phyloP scores from a whole-genome alignment of 495 filamentous ascomycete species.

The Extremus antarcticus region DNA sequence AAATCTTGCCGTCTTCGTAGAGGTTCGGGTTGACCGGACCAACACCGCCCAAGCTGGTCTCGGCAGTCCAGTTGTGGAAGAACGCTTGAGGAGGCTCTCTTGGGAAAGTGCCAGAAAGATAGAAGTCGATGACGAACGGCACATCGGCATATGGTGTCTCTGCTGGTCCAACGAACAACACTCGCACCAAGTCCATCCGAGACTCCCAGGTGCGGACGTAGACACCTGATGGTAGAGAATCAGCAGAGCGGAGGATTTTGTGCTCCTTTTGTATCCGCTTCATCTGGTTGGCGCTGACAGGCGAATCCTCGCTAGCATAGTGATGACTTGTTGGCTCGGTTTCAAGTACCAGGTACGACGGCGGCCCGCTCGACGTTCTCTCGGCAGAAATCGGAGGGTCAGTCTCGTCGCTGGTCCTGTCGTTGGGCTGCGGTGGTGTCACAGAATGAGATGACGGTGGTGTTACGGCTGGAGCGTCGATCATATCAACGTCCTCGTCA shows the following conservation, averaged over 20 bases:
- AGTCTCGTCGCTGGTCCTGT: background rate
- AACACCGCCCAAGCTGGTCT: conserved; percentile 1
- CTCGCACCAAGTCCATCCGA: conserved; percentile 45
- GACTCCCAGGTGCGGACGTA: conserved; percentile 50
- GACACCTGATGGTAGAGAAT: conserved; percentile 44
- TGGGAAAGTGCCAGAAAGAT: conserved; percentile 40
- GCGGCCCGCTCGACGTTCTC: background rate
- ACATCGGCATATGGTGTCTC: conserved; percentile 53
- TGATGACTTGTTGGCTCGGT: conserved; percentile 39
- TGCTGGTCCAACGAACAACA: conserved; percentile 46
- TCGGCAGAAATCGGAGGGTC: too few relatives aligned
- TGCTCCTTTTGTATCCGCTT: conserved; percentile 46
- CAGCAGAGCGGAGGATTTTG: conserved; percentile 38
- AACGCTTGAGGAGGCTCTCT: conserved; percentile 36
- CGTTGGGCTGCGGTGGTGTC: conserved; percentile 3
- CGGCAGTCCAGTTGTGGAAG: conserved; percentile 47
- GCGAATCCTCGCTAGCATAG: conserved; percentile 24
- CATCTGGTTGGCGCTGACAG: conserved; percentile 23
- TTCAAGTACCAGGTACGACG: background rate
- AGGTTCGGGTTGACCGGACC: conserved; percentile 51
- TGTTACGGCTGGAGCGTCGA: conserved; percentile 2
- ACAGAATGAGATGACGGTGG: conserved; percentile 3
- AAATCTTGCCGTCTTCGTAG: conserved; percentile 53
- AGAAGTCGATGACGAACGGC: conserved; percentile 50
- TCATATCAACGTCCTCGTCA: conserved; percentile 10